Evolutionary conservation across 139 green algal genomes (phyloP), one percentile per base, ranked within the genome.

Genomic region (Marvania coccoides): DNA sequence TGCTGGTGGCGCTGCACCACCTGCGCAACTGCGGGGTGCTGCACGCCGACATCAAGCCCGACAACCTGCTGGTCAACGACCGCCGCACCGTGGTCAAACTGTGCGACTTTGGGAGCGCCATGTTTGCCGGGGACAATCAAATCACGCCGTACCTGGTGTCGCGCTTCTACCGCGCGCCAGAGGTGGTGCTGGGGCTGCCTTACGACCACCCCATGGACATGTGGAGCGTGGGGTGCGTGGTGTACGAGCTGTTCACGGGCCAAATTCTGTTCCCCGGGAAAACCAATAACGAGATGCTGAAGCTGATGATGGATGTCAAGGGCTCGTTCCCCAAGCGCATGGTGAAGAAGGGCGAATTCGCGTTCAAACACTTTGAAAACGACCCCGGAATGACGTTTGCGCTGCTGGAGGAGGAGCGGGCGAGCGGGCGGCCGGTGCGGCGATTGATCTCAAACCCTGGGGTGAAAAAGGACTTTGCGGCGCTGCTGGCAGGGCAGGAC

Each of bases 11-110:
- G 6, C 84, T 99, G 63, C 81, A 90, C 58, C 94, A 98, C 79
- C 74, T 84, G 65, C 51, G 47, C 24, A 83, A 85, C 68, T 94
- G 86, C 63, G 81, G 81, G 30, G 79, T 98, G 34, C 81, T 99
- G 39, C 94, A 99, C 67, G 94, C 94, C 6, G 94, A 99, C 77
- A 96, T 99, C 82, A 99, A 99, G 86, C 94, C 94, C 4, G 94
- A 99, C 84, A 99, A 99, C 85, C 95, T 99, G 51, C 88, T 99
- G 23, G 84, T 98, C 39, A 96, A 95, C 72, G 77, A 85, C 7
- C 68, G 70, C 12, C 77, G 85, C 31, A 95, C 83, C 47, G 61
- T 85, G 15, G 62, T 95, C 28, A 95, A 94, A 82, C 64, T 95
- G 9, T 96, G 87, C 72, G 94, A 99, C 73, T 95, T 98, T 75